Conservation (phyloP, 768 basidiomycete species). For the Gelatoporia subvermispora region DNA sequence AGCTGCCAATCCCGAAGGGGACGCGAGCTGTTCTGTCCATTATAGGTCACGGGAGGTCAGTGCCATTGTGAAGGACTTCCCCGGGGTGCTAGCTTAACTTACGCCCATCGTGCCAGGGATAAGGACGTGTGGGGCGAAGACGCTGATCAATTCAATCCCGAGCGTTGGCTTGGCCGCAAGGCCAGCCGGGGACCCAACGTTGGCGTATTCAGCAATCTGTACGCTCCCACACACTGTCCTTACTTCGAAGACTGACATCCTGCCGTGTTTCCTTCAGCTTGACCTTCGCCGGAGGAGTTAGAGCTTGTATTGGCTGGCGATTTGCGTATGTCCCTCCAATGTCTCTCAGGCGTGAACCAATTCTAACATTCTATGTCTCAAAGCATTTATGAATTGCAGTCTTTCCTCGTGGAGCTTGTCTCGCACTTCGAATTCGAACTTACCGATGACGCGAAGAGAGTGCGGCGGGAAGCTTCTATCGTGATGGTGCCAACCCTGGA, state of each 20-base stretch:
- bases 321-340: slow-evolving; percentile 15
- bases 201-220: slow-evolving; percentile 48
- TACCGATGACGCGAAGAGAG: slow-evolving; percentile 22
- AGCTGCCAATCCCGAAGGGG: slow-evolving; percentile 46
- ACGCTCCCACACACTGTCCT: slow-evolving; percentile 8
- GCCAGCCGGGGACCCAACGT: slow-evolving; percentile 34
- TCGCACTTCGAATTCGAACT: slow-evolving; percentile 46
- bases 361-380: background rate
- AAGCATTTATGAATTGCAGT: slow-evolving; percentile 43
- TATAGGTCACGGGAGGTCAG: slow-evolving; percentile 50
- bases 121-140: slow-evolving; percentile 27
- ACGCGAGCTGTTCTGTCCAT: slow-evolving; percentile 49
- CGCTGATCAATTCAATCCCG: slow-evolving; percentile 26
- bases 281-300: slow-evolving; percentile 22
- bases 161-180: slow-evolving; percentile 20
- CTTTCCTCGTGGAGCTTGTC: slow-evolving; percentile 53
- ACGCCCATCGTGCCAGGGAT: slow-evolving; percentile 11
- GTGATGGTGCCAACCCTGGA: slow-evolving; percentile 33
- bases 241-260: background rate
- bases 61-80: background rate
- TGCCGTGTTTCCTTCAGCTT: slow-evolving; percentile 8
- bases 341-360: background rate
- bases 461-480: slow-evolving; percentile 25
- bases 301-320: slow-evolving; percentile 23
- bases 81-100: background rate